A percentile compares a stretch with the other conserved stretches of the same genome.
These are phyloP conservation scores for Pythium dissotocum DNA, from an alignment of 352 stramenopile genomes.

Conservation along the genomic window DNA sequence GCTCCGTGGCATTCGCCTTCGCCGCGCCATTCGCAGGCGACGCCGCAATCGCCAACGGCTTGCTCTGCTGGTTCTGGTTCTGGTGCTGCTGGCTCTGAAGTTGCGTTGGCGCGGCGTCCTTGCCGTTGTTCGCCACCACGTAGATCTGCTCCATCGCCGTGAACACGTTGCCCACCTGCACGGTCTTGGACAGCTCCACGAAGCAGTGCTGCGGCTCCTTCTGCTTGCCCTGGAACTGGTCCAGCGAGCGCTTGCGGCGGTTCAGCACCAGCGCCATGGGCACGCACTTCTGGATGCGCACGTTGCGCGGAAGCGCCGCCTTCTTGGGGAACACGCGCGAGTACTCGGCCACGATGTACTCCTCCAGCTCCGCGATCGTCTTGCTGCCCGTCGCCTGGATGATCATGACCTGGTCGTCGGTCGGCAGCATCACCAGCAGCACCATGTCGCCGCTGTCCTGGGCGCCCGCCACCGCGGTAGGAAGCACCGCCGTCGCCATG, in stretches of 20 bases:
- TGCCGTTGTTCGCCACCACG: slow-evolving; percentile 42
- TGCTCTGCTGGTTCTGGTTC: slow-evolving; percentile 2
- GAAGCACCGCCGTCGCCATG: background rate
- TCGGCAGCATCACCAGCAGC: slow-evolving; percentile 68
- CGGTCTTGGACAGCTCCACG: slow-evolving; percentile 77
- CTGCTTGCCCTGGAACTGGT: slow-evolving; percentile 19
- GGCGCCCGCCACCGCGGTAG: background rate
- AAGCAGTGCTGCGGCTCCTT: slow-evolving; percentile 42
- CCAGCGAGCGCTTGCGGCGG: slow-evolving; percentile 37
- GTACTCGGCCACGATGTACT: slow-evolving; percentile 64
- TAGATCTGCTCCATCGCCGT: slow-evolving; percentile 82
- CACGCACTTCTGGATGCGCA: slow-evolving; percentile 78
- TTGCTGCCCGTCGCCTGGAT: slow-evolving; percentile 52
- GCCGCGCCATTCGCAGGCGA: background rate
- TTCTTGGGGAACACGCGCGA: slow-evolving; percentile 59
- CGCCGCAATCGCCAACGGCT: background rate
- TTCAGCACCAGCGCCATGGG: slow-evolving; percentile 52
- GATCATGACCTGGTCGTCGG: slow-evolving; percentile 61
- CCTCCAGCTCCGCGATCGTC: slow-evolving; percentile 62
- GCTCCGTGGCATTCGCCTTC: background rate
- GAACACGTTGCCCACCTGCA: slow-evolving; percentile 77
- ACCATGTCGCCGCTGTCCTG: slow-evolving; percentile 49
- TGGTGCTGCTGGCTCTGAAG: slow-evolving; percentile 21
- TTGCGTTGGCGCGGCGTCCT: slow-evolving; percentile 7
- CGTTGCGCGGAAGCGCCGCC: slow-evolving; percentile 40